Evolutionary conservation across 805 yeast species (phyloP).

Genomic region (Zygoascus bituminiphila): DNA sequence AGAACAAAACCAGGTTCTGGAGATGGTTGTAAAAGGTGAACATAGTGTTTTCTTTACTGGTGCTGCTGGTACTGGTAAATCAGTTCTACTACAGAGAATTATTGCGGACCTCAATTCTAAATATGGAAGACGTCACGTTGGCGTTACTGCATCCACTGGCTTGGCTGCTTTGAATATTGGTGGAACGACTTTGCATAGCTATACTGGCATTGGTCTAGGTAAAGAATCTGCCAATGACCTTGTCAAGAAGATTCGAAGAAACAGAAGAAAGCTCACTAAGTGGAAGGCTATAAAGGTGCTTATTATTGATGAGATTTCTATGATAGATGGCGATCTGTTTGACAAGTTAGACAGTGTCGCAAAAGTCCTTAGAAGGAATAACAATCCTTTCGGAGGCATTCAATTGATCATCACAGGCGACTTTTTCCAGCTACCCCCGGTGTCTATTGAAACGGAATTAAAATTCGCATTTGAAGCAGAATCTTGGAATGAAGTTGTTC

Average conservation of each 20-base stretch:
- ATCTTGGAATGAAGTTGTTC: slow-evolving; percentile 58
- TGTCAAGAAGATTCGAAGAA: slow-evolving; percentile 39
- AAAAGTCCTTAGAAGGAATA: slow-evolving; percentile 41
- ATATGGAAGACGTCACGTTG: slow-evolving; percentile 31
- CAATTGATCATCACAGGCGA: slow-evolving; percentile 88
- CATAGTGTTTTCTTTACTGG: slow-evolving; percentile 84
- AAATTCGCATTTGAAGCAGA: slow-evolving; percentile 68
- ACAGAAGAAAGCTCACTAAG: slow-evolving; percentile 35
- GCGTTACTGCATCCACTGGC: slow-evolving; percentile 89
- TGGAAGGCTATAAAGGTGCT: slow-evolving; percentile 68
- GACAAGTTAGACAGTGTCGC: slow-evolving; percentile 69
- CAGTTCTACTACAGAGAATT: slow-evolving; percentile 67
- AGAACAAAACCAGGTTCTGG: slow-evolving; percentile 52
- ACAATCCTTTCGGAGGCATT: slow-evolving; percentile 83
- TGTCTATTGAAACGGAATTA: slow-evolving; percentile 30
- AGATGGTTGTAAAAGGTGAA: slow-evolving; percentile 50
- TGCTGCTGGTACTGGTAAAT: slow-evolving; percentile 97
- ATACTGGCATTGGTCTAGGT: slow-evolving; percentile 73
- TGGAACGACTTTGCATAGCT: slow-evolving; percentile 73
- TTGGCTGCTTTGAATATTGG: slow-evolving; percentile 84
- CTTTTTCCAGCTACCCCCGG: slow-evolving; percentile 93
- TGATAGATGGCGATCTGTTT: slow-evolving; percentile 74
- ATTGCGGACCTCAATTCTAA: slow-evolving; percentile 43
- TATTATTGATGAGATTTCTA: slow-evolving; percentile 85
- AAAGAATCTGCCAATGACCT: slow-evolving; percentile 38